Conservation (phyloP, 495 filamentous ascomycete genomes). For the Penicillium coffeae region DNA sequence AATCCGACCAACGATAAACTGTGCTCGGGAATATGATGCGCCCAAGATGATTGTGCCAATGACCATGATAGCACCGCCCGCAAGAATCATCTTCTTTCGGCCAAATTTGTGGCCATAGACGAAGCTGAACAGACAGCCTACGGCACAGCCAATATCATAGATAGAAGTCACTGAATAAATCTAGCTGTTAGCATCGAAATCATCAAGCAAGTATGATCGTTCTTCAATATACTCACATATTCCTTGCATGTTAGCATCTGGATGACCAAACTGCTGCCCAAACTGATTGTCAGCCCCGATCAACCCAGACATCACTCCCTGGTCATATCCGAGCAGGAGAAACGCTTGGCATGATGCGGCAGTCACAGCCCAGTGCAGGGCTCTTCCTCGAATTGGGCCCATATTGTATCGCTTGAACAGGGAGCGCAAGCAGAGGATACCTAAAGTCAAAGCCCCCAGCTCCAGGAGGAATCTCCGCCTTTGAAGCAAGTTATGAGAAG, state of each 20-base stretch:
- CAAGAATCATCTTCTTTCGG: conserved; percentile 39
- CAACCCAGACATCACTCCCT: conserved; percentile 38
- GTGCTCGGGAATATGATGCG: conserved; percentile 41
- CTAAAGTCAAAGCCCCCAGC: background rate
- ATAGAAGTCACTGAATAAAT: conserved; percentile 30
- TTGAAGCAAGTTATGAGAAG: background rate
- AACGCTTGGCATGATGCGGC: conserved; percentile 34
- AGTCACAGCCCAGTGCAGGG: conserved; percentile 21
- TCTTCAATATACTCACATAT: conserved; percentile 15
- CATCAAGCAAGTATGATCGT: background rate
- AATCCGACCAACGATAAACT: conserved; percentile 49
- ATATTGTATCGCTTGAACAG: background rate
- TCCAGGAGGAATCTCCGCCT: background rate
- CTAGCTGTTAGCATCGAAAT: background rate
- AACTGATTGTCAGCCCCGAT: conserved; percentile 38
- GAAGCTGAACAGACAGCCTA: conserved; percentile 41
- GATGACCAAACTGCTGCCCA: conserved; percentile 35
- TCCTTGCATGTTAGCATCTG: conserved; percentile 37
- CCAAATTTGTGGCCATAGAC: conserved; percentile 40
- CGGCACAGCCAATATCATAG: conserved; percentile 46
- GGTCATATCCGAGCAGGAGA: conserved; percentile 35
- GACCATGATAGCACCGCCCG: conserved; percentile 40
- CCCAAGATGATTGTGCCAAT: conserved; percentile 41
- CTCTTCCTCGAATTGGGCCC: conserved; percentile 12
- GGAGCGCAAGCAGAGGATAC: background rate